Percentiles rank a stretch among this genome's conserved stretches.
Evolutionary conservation across 2,329 filamentous ascomycete genomes (phyloP).

Genomic region (Xenosphaeropsis pyriputrescens): DNA sequence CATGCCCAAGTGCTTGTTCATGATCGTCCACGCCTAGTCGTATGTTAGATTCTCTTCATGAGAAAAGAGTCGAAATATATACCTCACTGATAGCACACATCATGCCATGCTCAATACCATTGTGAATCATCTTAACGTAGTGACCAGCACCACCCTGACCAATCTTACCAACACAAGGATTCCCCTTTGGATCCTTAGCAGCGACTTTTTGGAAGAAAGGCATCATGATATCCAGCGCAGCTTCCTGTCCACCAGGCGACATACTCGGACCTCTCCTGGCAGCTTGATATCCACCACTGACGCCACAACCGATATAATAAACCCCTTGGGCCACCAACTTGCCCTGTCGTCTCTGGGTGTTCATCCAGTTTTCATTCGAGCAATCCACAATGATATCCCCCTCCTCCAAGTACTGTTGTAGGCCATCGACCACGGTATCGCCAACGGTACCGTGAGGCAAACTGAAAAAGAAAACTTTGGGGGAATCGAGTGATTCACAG

Average conservation of each 20-base stretch:
- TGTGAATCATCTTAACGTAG: constrained; percentile 66
- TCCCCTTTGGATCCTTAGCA: constrained; percentile 43
- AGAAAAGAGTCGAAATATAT: too few species aligned
- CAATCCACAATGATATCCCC: constrained; percentile 57
- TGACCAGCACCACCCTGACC: constrained; percentile 52
- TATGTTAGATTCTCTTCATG: too few species aligned
- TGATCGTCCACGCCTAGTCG: constrained; percentile 38
- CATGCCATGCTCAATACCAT: constrained; percentile 62
- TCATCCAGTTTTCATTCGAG: constrained; percentile 51
- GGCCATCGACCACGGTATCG: constrained; percentile 21
- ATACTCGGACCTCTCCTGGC: constrained; percentile 52
- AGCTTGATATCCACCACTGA: constrained; percentile 55
- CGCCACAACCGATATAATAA: constrained; percentile 52
- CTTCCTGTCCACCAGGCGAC: constrained; percentile 45
- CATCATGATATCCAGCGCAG: constrained; percentile 40
- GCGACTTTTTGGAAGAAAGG: constrained; percentile 46
- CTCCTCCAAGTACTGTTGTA: constrained; percentile 31
- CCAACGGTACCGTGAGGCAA: constrained; percentile 29
- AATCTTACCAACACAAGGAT: constrained; percentile 42
- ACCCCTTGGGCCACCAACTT: constrained; percentile 40
- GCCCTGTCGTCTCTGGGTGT: constrained; percentile 46
- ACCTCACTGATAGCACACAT: constrained; percentile 44
- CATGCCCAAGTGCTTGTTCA: constrained; percentile 42
- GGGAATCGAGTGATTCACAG: constrained; percentile 28
- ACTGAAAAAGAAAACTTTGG: constrained; percentile 35